Base-by-base conservation (phyloP, 2,329 filamentous ascomycete species). In the Trichoderma pleuroti region DNA sequence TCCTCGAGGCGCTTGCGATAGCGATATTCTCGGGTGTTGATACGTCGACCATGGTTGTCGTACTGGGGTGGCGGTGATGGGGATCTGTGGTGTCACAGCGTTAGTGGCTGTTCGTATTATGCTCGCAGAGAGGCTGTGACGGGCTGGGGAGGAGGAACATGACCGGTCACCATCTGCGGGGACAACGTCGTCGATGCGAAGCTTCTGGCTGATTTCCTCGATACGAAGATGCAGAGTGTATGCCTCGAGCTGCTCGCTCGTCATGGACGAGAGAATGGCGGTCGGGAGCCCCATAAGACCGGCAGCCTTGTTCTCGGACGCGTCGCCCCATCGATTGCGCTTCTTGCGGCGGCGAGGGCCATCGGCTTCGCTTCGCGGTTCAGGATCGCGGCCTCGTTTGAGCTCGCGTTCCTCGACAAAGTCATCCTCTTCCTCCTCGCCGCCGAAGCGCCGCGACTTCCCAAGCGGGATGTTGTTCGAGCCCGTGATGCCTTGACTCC, bases 131-230 rank as follows among this genome's bases (percentile, higher is more conserved):
- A 28, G 14, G 12, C 11, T 10, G 32, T 16, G 28, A 36, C 1
- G 30, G 1, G 21, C 7, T 36, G 7, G 16, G 18, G 39, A n/a
- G n/a, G n/a, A n/a, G 28, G n/a, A 42, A 84, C 91, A 76, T 86
- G n/a, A 97, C 95, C 96, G 90, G 80, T 98, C 95, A 76, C 94
- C 94, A 83, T 98, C 96, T 76, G 93, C 93, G 71, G 96, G 96
- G 73, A 99, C 96, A 68, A 99, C 96, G 86, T 99, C 96, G 84
- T 98, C 97, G 82, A 99, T 99, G 79, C 95, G 92, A 76, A 99
- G 90, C 88, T 99, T 99, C 85, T 99, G 95, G 80, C 94, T 98
- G 78, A 99, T 99, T 83, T 99, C 96, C 82, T 99, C 95, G 79
- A 99, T 98, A 78, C 96, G 93, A 78, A 99, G 85, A 83, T 99